Evolutionary conservation across 495 filamentous ascomycete genomes (phyloP).

Genomic region (Penicillium salamii): DNA sequence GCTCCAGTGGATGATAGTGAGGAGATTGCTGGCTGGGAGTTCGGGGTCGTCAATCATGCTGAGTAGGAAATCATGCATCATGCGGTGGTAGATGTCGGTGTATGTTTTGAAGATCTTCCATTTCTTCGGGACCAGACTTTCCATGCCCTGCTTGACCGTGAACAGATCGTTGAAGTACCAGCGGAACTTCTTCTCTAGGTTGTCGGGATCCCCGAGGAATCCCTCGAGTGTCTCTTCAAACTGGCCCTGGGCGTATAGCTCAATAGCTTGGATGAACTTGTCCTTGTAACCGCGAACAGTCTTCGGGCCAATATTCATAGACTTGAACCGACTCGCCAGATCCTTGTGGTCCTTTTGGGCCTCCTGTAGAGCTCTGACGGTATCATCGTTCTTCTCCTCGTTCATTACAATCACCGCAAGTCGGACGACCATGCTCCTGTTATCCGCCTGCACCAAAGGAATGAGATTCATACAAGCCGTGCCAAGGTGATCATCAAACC

Average conservation of each 20-base stretch:
- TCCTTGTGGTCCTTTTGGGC: constrained; percentile 94
- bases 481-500: constrained; percentile 94
- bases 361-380: constrained; percentile 85
- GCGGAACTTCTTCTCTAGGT: constrained; percentile 75
- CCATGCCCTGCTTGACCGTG: constrained; percentile 86
- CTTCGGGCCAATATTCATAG: constrained; percentile 87
- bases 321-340: constrained; percentile 87
- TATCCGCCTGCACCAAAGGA: constrained; percentile 76
- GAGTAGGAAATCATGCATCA: constrained; percentile 93
- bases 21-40: constrained; percentile 71
- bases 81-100: constrained; percentile 79
- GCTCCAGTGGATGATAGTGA: constrained; percentile 90
- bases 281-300: constrained; percentile 95
- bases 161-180: constrained; percentile 99
- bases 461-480: constrained; percentile 87
- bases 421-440: constrained; percentile 83
- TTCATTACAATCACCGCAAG: constrained; percentile 89
- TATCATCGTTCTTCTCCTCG: constrained; percentile 92
- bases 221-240: constrained; percentile 70
- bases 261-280: constrained; percentile 81
- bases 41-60: constrained; percentile 77
- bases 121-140: constrained; percentile 86
- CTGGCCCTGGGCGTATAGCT: constrained; percentile 66
- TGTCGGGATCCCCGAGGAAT: constrained; percentile 80
- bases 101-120: constrained; percentile 96